Evolutionary conservation across 805 yeast species (phyloP).

Genomic region (Candida oleophila): DNA sequence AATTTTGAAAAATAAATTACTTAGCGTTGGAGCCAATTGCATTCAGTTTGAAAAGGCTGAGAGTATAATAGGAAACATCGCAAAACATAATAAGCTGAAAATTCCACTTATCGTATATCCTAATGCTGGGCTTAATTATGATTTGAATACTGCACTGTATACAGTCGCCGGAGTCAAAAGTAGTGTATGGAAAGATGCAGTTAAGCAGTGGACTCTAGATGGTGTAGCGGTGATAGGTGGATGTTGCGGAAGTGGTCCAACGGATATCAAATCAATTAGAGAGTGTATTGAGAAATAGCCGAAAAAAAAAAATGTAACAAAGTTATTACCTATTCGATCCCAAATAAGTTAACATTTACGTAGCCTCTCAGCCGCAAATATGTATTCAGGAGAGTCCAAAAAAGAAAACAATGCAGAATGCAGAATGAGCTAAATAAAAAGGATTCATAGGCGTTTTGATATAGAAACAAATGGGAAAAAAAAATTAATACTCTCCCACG

Average conservation of each 20-base stretch:
- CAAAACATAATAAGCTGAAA: conserved; percentile 10
- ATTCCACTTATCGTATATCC: conserved; percentile 63
- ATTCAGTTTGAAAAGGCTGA: conserved; percentile 45
- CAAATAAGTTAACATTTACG: no score
- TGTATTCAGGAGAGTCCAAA: no score
- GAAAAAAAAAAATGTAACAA: no score
- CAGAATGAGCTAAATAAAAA: no score
- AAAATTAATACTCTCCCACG: no score
- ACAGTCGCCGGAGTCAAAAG: conserved; percentile 14
- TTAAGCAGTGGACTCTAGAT: conserved; percentile 39
- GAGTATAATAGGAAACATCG: conserved; percentile 36
- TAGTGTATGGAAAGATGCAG: conserved; percentile 37
- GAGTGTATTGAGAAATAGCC: neutral
- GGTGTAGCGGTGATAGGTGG: conserved; percentile 62
- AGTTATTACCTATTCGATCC: no score
- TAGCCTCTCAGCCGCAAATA: no score
- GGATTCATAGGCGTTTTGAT: no score
- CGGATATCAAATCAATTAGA: conserved; percentile 3
- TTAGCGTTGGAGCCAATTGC: conserved; percentile 71
- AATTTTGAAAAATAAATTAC: conserved; percentile 21
- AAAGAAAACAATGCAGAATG: no score
- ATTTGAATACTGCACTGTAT: conserved; percentile 39
- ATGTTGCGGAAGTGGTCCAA: conserved; percentile 72
- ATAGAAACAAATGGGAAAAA: no score
- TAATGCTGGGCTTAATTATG: conserved; percentile 70